Conservation (phyloP, 768 basidiomycete genomes). For the Gelatoporia subvermispora region DNA sequence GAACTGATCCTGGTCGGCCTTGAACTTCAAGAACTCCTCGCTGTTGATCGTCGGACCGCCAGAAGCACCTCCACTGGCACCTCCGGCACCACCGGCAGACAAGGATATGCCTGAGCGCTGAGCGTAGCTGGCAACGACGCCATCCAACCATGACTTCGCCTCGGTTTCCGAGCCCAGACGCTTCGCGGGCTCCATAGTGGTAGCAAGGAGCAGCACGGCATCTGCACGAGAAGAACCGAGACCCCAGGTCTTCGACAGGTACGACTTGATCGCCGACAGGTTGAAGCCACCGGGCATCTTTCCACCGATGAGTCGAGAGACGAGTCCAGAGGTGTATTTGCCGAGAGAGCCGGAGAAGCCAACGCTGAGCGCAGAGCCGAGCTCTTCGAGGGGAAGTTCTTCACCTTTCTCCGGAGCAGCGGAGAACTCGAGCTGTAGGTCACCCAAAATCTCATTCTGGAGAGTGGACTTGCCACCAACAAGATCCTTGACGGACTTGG, state of each 20-base stretch:
- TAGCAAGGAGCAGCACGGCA: slow-evolving; percentile 83
- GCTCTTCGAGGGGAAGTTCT: slow-evolving; percentile 93
- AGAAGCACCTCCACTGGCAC: slow-evolving; percentile 51
- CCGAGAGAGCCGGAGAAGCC: slow-evolving; percentile 86
- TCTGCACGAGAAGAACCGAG: slow-evolving; percentile 89
- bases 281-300: slow-evolving; percentile 99
- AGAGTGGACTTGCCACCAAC: slow-evolving; percentile 98
- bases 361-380: slow-evolving; percentile 76
- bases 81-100: slow-evolving; percentile 59
- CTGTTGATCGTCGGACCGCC: slow-evolving; percentile 94
- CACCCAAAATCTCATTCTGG: slow-evolving; percentile 97
- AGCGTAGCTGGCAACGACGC: slow-evolving; percentile 79
- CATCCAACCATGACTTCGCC: slow-evolving; percentile 91
- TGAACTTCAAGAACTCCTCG: slow-evolving; percentile 97
- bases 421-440: slow-evolving; percentile 90
- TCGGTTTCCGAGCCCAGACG: slow-evolving; percentile 88
- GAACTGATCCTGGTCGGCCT: slow-evolving; percentile 87
- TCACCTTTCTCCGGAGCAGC: slow-evolving; percentile 98
- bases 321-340: slow-evolving; percentile 87
- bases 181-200: slow-evolving; percentile 91
- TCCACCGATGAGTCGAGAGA: slow-evolving; percentile 86
- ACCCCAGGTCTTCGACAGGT: slow-evolving; percentile 93
- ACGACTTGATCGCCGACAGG: slow-evolving; percentile 79
- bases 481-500: slow-evolving; percentile 97
- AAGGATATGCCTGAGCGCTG: slow-evolving; percentile 86